Evolutionary conservation across 768 basidiomycete genomes (phyloP).

Genomic region (Rhodotorula paludigena): DNA sequence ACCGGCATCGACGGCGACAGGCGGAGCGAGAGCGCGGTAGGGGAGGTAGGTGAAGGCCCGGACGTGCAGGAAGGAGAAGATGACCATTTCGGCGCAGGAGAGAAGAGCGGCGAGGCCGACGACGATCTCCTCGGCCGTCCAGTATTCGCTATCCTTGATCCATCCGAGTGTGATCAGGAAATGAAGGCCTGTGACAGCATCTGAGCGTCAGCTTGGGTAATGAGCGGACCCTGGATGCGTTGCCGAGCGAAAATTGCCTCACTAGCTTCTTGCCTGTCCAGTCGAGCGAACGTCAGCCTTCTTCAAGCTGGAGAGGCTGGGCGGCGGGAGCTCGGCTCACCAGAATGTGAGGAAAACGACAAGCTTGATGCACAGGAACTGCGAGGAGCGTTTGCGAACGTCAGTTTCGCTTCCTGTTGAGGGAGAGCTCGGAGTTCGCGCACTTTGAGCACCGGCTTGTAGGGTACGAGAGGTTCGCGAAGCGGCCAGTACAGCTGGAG

Average conservation of each 20-base stretch:
- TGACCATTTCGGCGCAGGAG: conserved; percentile 69
- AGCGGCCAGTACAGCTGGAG: conserved; percentile 66
- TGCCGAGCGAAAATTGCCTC: too few relatives aligned
- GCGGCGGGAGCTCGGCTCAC: too few relatives aligned
- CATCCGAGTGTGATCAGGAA: conserved; percentile 55
- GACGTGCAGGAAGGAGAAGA: conserved; percentile 61
- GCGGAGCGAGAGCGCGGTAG: conserved; percentile 49
- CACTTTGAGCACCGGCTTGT: conserved; percentile 62
- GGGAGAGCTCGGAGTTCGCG: too few relatives aligned
- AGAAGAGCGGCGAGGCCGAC: conserved; percentile 65
- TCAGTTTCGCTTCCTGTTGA: too few relatives aligned
- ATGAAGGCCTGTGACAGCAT: conserved; percentile 52
- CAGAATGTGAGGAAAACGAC: conserved; percentile 53
- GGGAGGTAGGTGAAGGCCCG: conserved; percentile 66
- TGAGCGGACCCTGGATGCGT: too few relatives aligned
- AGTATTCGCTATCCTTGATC: conserved; percentile 54
- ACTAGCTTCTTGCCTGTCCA: too few relatives aligned
- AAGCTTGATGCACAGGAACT: conserved; percentile 18
- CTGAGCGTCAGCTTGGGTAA: too few relatives aligned
- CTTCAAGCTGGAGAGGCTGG: too few relatives aligned
- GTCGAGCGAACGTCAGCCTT: too few relatives aligned
- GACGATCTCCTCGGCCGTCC: conserved; percentile 67
- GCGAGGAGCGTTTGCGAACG: background rate
- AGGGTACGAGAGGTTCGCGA: conserved; percentile 55
- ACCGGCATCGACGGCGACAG: conserved; percentile 1